Conservation (phyloP, 139 green algal genomes). For the Pseudopediastrum boryanum region DNA sequence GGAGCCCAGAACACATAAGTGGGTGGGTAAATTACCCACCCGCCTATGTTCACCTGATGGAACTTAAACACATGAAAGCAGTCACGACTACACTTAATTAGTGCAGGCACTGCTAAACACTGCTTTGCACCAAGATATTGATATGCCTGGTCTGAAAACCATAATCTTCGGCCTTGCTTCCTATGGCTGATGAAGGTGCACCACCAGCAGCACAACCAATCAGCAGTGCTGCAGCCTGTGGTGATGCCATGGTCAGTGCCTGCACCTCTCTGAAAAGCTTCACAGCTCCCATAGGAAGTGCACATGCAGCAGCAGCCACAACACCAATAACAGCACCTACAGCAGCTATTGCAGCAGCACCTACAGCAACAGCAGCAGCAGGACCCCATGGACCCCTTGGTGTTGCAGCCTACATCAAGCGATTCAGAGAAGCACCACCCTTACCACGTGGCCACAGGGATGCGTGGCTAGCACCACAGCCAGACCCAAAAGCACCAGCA, state of each 20-base stretch:
- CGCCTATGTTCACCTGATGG: too few species aligned
- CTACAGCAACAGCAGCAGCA: background rate
- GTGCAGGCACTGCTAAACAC: too few species aligned
- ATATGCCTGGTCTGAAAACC: too few species aligned
- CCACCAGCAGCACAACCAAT: background rate
- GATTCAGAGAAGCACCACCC: background rate
- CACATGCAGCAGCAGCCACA: slow-evolving; percentile 5
- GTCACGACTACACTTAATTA: too few species aligned
- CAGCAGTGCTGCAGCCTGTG: background rate
- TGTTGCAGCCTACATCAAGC: background rate
- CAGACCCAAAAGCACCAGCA: slow-evolving; percentile 1
- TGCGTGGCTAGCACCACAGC: background rate
- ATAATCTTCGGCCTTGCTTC: too few species aligned
- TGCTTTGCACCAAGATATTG: background rate
- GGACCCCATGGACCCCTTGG: background rate
- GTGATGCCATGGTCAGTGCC: too few species aligned
- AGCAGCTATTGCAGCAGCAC: background rate
- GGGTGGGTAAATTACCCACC: too few species aligned
- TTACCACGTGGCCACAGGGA: background rate
- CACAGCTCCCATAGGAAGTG: background rate
- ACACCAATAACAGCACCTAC: background rate
- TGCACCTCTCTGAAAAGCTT: background rate
- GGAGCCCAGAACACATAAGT: too few species aligned
- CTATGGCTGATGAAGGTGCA: background rate
- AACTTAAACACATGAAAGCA: too few species aligned